phyloP scores from a whole-genome alignment of 768 basidiomycete species.

The Steccherinum ochraceum region DNA sequence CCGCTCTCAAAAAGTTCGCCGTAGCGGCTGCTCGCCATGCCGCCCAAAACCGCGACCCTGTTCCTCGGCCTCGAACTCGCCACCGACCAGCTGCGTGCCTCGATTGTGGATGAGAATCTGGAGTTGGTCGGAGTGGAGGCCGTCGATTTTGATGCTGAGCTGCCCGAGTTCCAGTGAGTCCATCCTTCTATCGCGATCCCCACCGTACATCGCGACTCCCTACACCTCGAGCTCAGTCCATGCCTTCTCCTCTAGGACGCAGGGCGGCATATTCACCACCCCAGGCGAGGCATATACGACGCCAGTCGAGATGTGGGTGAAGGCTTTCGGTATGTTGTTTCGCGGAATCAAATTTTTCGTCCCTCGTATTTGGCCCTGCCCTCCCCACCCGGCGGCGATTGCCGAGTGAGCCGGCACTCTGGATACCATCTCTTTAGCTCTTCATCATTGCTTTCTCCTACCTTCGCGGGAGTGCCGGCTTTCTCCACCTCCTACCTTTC shows the following conservation, averaged over 20 bases:
- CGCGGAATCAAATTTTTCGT: conserved; percentile 56
- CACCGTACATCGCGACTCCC: conserved; percentile 1
- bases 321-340: conserved; percentile 63
- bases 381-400: not conserved
- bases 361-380: conserved; percentile 4
- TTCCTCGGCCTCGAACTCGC: conserved; percentile 86
- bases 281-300: conserved; percentile 85
- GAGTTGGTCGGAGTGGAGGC: conserved; percentile 79
- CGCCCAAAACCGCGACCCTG: conserved; percentile 41
- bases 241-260: conserved; percentile 46
- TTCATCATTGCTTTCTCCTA: no score
- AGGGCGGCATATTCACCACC: conserved; percentile 81
- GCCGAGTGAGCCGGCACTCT: not conserved
- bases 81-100: conserved; percentile 77
- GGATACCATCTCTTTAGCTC: not conserved
- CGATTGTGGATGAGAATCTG: conserved; percentile 76
- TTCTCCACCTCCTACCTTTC: not conserved
- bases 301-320: conserved; percentile 89
- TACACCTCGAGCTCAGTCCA: conserved; percentile 5
- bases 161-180: conserved; percentile 77
- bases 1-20: conserved; percentile 3
- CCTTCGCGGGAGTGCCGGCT: not conserved
- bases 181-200: conserved; percentile 4
- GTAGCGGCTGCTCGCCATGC: conserved; percentile 13
- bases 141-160: conserved; percentile 77